Conservation (phyloP, 495 filamentous ascomycete genomes). For the Podospora anserina region DNA sequence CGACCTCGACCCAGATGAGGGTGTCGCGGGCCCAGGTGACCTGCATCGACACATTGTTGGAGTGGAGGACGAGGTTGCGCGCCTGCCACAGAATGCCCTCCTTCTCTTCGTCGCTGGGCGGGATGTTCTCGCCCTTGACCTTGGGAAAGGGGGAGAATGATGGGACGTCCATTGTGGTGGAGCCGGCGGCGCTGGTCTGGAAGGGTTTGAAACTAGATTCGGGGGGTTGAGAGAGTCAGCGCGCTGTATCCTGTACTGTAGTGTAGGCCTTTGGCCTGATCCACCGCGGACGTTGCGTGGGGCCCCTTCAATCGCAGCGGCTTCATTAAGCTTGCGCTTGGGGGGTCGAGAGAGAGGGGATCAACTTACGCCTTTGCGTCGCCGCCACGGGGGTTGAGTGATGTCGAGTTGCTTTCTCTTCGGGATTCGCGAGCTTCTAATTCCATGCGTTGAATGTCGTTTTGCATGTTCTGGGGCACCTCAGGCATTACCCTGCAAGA, state of each 20-base stretch:
- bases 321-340: not conserved
- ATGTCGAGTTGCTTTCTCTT: slow-evolving; percentile 35
- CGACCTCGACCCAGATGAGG: slow-evolving; percentile 81
- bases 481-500: slow-evolving; percentile 55
- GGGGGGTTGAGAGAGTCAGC: slow-evolving; percentile 13
- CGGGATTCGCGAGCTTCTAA: slow-evolving; percentile 60
- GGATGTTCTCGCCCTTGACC: slow-evolving; percentile 82
- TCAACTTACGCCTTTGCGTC: slow-evolving; percentile 29
- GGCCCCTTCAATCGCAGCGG: slow-evolving; percentile 9
- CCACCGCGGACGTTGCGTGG: slow-evolving; percentile 13
- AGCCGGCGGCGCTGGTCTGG: slow-evolving; percentile 28
- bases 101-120: slow-evolving; percentile 90
- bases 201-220: slow-evolving; percentile 48
- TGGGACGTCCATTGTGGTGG: slow-evolving; percentile 54
- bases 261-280: slow-evolving; percentile 23
- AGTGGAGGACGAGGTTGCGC: slow-evolving; percentile 78
- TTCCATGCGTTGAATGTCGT: slow-evolving; percentile 85
- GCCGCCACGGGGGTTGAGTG: slow-evolving; percentile 18
- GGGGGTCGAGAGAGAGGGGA: not conserved
- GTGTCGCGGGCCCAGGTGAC: slow-evolving; percentile 94
- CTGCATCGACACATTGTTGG: slow-evolving; percentile 95
- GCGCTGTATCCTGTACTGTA: slow-evolving; percentile 15
- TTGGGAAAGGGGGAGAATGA: slow-evolving; percentile 91
- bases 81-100: slow-evolving; percentile 82
- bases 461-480: slow-evolving; percentile 76